phyloP scores from a whole-genome alignment of 148 eudicot species.

The Cornus controversa region DNA sequence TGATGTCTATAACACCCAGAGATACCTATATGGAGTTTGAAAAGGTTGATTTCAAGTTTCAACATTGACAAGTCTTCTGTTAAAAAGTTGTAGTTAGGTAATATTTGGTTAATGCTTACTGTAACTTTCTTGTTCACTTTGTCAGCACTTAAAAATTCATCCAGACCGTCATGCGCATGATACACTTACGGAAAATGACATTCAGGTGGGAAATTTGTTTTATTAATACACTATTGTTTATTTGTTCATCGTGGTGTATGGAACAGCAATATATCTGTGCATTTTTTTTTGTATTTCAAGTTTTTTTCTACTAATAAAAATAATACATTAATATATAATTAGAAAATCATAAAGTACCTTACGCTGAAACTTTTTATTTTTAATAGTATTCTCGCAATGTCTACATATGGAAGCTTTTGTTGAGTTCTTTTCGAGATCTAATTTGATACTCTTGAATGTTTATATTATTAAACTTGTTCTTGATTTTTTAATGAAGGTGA shows the following conservation, averaged over 20 bases:
- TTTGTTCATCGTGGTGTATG: neutral
- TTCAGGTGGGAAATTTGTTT: conserved; percentile 55
- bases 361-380: too few relatives aligned
- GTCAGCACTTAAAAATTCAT: conserved; percentile 63
- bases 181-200: conserved; percentile 64
- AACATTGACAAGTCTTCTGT: neutral
- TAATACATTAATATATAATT: too few relatives aligned
- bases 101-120: neutral
- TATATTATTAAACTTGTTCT: too few relatives aligned
- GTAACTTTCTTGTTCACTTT: conserved; percentile 15
- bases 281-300: too few relatives aligned
- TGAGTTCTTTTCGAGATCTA: too few relatives aligned
- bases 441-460: too few relatives aligned
- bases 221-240: neutral
- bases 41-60: conserved; percentile 45
- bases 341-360: neutral
- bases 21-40: conserved; percentile 78
- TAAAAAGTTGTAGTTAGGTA: neutral
- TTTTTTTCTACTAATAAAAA: too few relatives aligned
- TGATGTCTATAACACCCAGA: conserved; percentile 81
- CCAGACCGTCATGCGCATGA: conserved; percentile 74
- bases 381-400: too few relatives aligned
- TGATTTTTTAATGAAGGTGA: too few relatives aligned
- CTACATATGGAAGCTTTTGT: too few relatives aligned
- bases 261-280: neutral